Base-by-base conservation (phyloP, 176 grass and related monocot genomes). In the Phoenix roebelenii region DNA sequence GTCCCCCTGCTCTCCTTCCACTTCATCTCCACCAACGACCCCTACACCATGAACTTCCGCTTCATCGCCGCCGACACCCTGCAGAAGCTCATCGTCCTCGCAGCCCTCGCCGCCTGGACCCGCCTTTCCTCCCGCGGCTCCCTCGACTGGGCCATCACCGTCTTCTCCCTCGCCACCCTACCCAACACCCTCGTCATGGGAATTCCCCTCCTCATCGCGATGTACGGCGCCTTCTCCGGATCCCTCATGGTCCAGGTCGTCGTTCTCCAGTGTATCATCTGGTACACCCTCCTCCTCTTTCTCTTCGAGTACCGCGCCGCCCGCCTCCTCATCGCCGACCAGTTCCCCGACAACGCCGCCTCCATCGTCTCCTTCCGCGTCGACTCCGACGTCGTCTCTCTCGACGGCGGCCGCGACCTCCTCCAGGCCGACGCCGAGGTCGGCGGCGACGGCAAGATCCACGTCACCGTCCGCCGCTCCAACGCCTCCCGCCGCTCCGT, bases 241-340 rank as follows among this genome's bases (percentile, higher is more conserved):
- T 66, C 79, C n/a, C 85, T 95, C 18, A 95, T 95, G 89, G 89
- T 95, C 28, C 85, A 95, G 71, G 60, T 95, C 16, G 59, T 95
- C 19, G 89, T 95, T 12, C 82, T 89, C 35, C 89, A 95, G 77
- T 89, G 89, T 72, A 95, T 95, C 68, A 83, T 95, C 71, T 95
- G 89, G 89, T 95, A 95, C 85, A 95, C 89, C 68, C 85, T 95
- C 48, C 72, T 95, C 65, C 76, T 95, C 7, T 95, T 89, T 82
- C 73, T 95, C 50, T 85, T 89, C 52, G 89, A 95, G 85, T 89
- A 83, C 59, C 89, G 89, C 32, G 89, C 89, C 26, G 89, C 89
- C 22, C 76, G 77, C 19, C 49, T 78, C 71, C 76, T 92, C 0
- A 83, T 92, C 66, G 61, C 76, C 4, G 80, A 75, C 52, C 88